These are phyloP conservation scores for Eucalyptus regnans DNA, from an alignment of 345 rosid genomes.

Conservation along the genomic window DNA sequence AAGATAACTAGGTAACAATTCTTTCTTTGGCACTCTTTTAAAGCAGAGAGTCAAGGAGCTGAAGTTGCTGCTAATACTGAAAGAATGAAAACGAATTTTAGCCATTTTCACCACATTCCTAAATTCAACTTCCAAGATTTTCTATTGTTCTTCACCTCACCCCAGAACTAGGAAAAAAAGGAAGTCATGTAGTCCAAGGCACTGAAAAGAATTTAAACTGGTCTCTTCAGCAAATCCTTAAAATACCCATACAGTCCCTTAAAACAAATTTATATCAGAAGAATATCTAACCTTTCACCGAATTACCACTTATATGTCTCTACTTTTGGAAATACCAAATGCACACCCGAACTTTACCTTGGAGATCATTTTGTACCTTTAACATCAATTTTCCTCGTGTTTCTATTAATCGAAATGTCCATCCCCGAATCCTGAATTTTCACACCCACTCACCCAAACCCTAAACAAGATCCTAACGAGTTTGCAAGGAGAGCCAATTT, in stretches of 20 bases:
- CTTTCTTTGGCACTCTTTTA: not conserved
- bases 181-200: not conserved
- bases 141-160: not conserved
- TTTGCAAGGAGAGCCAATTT: not conserved
- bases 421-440: not conserved
- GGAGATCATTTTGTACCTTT: not conserved
- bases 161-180: not conserved
- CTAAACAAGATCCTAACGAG: not conserved
- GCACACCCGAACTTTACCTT: not conserved
- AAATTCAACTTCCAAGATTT: not conserved
- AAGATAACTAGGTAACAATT: not conserved
- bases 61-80: not conserved
- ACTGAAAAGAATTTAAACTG: not conserved
- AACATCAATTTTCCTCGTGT: not conserved
- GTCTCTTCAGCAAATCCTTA: not conserved
- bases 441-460: not conserved
- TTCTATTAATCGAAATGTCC: not conserved
- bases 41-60: not conserved
- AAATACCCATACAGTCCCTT: not conserved
- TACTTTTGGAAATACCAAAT: not conserved
- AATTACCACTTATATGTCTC: not conserved
- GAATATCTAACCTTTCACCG: not conserved
- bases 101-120: not conserved
- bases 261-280: not conserved
- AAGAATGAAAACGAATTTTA: not conserved